Base-by-base conservation (phyloP, 2,329 filamentous ascomycete species). In the Aschersonia sp. region DNA sequence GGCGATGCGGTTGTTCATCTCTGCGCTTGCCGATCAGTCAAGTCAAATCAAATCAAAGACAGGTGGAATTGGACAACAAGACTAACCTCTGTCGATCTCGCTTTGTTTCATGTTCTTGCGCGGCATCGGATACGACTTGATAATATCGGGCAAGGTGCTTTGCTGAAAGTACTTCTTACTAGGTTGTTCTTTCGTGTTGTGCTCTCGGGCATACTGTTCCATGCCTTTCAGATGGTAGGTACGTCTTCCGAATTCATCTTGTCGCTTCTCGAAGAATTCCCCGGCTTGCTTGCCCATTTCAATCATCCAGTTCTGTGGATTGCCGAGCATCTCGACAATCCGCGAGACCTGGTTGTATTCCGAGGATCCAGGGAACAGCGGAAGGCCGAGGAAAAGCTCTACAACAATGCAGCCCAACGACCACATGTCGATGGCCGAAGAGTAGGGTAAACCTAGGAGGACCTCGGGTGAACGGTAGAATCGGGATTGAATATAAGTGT, bases 101-200 rank as follows among this genome's bases (percentile, higher is more conserved):
- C 81, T 85, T 63, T 84, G 88, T 70, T 98, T 98, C 92, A 98
- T 98, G 60, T 95, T 95, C 70, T 98, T 98, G 59, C 92, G 77
- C 44, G 92, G 92, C 90, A 98, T 95, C 5, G 92, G 85, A 61
- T 98, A 98, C 48, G 86, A 88, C 62, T 94, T 87, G 68, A 98
- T 97, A 53, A 98, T 98, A 55, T 98, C 92, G 4, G 90, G 90
- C 47, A 98, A 69, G 1, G 88, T 94, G 41, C 81, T 95, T 37
- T 89, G 88, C 57, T 90, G 86, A 69, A 98, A 98, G 65, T 98
- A 98, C 67, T 97, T 97, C 73, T 98, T 98, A 77, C 92, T 98
- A 29, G 92, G 92, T 64, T 97, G 92, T 65, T 98, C 92, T 64
- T 98, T 98, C 37, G 88, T 92, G 50, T 85, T 85, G 62, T 95